phyloP scores from a whole-genome alignment of 2,329 filamentous ascomycete genomes.

The Cryphonectria parasitica region DNA sequence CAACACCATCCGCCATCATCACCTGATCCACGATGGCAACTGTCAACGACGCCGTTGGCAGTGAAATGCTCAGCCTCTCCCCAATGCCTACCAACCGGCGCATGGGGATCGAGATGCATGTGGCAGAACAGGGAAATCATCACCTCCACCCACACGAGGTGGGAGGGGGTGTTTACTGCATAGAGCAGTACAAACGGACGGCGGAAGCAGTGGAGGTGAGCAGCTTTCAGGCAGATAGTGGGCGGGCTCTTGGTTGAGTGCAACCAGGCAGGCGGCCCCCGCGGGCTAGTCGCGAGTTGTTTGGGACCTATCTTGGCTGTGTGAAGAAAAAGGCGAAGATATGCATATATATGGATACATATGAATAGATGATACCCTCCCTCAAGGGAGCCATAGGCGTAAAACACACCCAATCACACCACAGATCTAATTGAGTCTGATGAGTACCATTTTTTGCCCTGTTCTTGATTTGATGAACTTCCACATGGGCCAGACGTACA shows the following conservation, averaged over 20 bases:
- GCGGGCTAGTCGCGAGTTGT: not conserved
- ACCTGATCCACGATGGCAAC: not conserved
- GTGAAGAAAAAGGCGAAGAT: not conserved
- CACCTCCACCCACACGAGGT: not conserved
- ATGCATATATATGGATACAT: not conserved
- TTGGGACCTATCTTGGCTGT: not conserved
- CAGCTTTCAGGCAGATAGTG: not conserved
- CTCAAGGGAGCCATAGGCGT: constrained; percentile 21
- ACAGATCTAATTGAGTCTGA: not conserved
- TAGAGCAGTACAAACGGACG: not conserved
- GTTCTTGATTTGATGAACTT: not conserved
- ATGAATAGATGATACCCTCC: constrained; percentile 29
- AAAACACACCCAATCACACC: not conserved
- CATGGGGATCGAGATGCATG: not conserved
- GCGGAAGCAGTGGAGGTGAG: not conserved
- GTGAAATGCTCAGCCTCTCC: not conserved
- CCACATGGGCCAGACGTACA: not conserved
- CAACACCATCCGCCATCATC: not conserved
- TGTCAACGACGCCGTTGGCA: not conserved
- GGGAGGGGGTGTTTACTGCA: not conserved
- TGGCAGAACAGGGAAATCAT: not conserved
- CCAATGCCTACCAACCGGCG: not conserved
- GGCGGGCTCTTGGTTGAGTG: not conserved
- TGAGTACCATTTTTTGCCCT: not conserved
- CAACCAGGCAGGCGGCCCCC: not conserved